Conservation (phyloP, 2,329 filamentous ascomycete species). For the Dactylellina sp. region DNA sequence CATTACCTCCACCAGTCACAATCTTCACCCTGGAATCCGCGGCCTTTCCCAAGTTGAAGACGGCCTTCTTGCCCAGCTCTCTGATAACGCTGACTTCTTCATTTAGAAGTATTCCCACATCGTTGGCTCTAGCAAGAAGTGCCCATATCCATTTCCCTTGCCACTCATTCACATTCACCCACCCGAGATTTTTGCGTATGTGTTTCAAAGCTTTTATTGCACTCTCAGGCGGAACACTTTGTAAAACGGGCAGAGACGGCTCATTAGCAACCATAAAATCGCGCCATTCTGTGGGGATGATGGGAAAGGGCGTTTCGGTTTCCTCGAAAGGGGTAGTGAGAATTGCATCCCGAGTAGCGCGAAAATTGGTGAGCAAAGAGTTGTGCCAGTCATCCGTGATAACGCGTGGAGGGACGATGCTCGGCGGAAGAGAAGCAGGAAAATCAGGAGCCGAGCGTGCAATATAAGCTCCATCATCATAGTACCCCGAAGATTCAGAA, state of each 20-base stretch:
- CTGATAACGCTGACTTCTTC: conserved; percentile 59
- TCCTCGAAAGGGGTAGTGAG: conserved; percentile 41
- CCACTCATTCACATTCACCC: conserved; percentile 50
- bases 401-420: conserved; percentile 15
- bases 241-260: conserved; percentile 42
- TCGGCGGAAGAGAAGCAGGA: neutral
- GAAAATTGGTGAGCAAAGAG: conserved; percentile 40
- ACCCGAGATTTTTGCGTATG: conserved; percentile 47
- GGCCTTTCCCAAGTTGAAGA: conserved; percentile 53
- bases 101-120: conserved; percentile 57
- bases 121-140: conserved; percentile 58
- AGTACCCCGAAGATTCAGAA: conserved; percentile 46
- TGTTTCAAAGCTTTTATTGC: conserved; percentile 53
- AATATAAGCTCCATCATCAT: conserved; percentile 52
- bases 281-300: conserved; percentile 35
- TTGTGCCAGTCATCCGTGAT: conserved; percentile 36
- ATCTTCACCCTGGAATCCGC: conserved; percentile 50
- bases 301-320: conserved; percentile 37
- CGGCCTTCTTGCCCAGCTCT: conserved; percentile 59
- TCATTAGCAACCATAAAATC: conserved; percentile 46
- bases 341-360: conserved; percentile 46
- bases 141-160: conserved; percentile 60
- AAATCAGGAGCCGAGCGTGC: conserved; percentile 27
- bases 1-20: conserved; percentile 27
- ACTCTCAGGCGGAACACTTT: conserved; percentile 39